Evolutionary conservation across 768 basidiomycete species (phyloP).

Genomic region (Naematelia aurantialba): DNA sequence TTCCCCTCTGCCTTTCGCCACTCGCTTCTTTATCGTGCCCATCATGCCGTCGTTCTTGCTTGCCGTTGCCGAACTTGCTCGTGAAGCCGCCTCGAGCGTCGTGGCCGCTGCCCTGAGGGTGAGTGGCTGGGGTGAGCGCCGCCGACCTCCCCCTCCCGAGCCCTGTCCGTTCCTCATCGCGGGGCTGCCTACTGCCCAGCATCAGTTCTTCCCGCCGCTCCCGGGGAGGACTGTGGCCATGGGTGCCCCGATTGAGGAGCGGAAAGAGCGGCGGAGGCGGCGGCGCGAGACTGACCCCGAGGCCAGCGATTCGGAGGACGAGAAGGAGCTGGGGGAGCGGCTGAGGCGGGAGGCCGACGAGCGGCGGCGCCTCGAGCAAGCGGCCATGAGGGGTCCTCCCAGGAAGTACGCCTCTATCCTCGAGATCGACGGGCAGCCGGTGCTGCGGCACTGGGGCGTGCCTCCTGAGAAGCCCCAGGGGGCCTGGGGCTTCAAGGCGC

Average conservation of each 20-base stretch:
- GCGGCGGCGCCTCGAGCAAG: not conserved
- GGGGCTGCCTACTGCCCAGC: not conserved
- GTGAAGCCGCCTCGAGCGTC: too few species aligned
- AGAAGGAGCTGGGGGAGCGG: not conserved
- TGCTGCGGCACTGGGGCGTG: not conserved
- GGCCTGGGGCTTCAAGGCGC: too few species aligned
- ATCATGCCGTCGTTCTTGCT: too few species aligned
- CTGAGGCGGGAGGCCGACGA: not conserved
- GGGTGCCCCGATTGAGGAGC: not conserved
- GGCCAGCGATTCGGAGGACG: not conserved
- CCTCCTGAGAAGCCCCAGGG: not conserved
- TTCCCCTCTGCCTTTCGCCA: too few species aligned
- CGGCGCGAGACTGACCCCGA: not conserved
- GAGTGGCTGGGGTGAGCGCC: too few species aligned
- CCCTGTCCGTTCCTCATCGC: not conserved
- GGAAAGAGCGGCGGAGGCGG: not conserved
- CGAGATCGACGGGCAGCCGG: not conserved
- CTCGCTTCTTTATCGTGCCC: too few species aligned
- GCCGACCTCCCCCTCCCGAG: too few species aligned
- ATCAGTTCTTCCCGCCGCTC: not conserved
- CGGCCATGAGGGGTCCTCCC: not conserved
- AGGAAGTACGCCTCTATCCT: not conserved
- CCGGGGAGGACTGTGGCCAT: not conserved
- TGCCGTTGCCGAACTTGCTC: too few species aligned
- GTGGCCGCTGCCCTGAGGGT: too few species aligned